phyloP scores from a whole-genome alignment of 202 grass and related monocot genomes.

The Dendrocalamus latiflorus region DNA sequence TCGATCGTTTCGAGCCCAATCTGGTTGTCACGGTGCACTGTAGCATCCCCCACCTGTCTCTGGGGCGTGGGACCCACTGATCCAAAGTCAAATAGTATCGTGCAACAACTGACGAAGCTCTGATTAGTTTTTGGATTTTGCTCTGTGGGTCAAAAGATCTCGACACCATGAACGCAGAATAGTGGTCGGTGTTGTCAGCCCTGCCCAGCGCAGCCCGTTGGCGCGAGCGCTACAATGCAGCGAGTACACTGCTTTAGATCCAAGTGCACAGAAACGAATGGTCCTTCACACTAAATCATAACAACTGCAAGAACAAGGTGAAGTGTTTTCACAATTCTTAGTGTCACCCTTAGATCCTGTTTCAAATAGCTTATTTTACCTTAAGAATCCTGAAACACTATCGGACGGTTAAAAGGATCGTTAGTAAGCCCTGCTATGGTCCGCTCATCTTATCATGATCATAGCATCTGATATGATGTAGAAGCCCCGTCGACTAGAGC shows the following conservation, averaged over 20 bases:
- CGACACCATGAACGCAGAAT: background rate
- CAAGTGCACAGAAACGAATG: background rate
- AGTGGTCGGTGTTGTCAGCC: background rate
- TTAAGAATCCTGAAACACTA: too few relatives aligned
- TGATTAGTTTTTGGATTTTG: too few relatives aligned
- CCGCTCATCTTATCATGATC: too few relatives aligned
- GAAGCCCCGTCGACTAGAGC: too few relatives aligned
- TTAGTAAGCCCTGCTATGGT: too few relatives aligned
- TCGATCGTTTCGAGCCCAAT: too few relatives aligned
- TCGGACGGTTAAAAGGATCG: too few relatives aligned
- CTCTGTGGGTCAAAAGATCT: too few relatives aligned
- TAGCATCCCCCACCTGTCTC: background rate
- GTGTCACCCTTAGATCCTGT: too few relatives aligned
- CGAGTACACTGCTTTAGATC: background rate
- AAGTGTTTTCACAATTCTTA: background rate
- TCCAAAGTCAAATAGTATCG: background rate
- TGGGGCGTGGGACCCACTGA: background rate
- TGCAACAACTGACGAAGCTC: too few relatives aligned
- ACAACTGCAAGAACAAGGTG: background rate
- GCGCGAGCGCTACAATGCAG: background rate
- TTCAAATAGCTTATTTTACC: too few relatives aligned
- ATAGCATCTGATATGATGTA: too few relatives aligned
- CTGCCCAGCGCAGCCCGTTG: background rate
- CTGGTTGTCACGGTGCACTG: background rate
- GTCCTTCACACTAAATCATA: background rate